phyloP scores from a whole-genome alignment of 306 rosid genomes.

The Glycine soja region DNA sequence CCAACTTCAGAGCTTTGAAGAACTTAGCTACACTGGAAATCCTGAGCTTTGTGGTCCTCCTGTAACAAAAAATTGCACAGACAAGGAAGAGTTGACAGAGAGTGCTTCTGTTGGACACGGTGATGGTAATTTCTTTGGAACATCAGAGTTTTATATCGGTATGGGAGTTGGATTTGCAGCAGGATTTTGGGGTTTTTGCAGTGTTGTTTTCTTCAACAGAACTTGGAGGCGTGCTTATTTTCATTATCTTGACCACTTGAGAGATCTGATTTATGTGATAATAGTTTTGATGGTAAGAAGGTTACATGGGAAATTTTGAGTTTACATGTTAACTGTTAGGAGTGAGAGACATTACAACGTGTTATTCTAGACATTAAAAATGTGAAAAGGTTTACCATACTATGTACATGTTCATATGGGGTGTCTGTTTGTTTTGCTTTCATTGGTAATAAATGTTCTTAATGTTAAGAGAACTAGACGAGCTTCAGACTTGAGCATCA shows the following conservation, averaged over 20 bases:
- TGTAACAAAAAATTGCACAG: too few species aligned
- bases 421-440: conserved; percentile 8
- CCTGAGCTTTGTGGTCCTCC: too few species aligned
- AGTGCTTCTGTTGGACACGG: not conserved
- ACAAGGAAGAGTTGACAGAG: not conserved
- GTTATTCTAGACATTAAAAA: too few species aligned
- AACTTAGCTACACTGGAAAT: too few species aligned
- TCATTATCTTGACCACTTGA: too few species aligned
- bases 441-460: not conserved
- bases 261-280: too few species aligned
- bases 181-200: too few species aligned
- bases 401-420: not conserved
- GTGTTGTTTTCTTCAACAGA: too few species aligned
- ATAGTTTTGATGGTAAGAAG: too few species aligned
- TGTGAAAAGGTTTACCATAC: not conserved
- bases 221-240: too few species aligned
- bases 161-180: conserved; percentile 51
- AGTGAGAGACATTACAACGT: not conserved
- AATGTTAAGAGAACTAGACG: not conserved
- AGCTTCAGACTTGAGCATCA: not conserved
- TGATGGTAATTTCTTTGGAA: conserved; percentile 3
- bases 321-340: not conserved
- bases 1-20: too few species aligned
- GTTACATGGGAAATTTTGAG: too few species aligned
- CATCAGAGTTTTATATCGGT: conserved; percentile 26